phyloP scores from a whole-genome alignment of 2,329 filamentous ascomycete genomes.

The Sphaerulina vaccinii region DNA sequence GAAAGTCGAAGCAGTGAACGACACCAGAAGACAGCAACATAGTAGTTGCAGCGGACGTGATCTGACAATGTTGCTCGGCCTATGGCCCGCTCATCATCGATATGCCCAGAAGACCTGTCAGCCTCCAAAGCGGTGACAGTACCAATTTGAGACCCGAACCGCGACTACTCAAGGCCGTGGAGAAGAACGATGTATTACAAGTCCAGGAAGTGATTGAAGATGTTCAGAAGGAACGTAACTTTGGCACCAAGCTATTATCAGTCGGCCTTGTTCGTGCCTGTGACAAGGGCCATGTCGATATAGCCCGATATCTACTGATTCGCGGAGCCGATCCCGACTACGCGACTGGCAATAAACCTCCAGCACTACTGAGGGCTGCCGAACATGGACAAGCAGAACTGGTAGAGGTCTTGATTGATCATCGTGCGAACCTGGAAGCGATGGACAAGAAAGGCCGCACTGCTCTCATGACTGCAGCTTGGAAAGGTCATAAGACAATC shows the following conservation, averaged over 20 bases:
- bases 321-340: conserved; percentile 41
- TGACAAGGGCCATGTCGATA: conserved; percentile 37
- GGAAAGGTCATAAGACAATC: conserved; percentile 42
- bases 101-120: conserved; percentile 21
- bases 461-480: conserved; percentile 46
- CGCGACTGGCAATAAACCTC: conserved; percentile 23
- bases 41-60: not conserved
- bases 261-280: conserved; percentile 43
- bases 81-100: conserved; percentile 6
- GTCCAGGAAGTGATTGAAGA: conserved; percentile 37
- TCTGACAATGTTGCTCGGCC: conserved; percentile 12
- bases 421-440: conserved; percentile 25
- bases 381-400: conserved; percentile 22
- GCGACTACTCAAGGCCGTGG: conserved; percentile 42
- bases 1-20: too few species aligned
- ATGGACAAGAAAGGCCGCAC: conserved; percentile 48
- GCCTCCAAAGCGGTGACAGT: conserved; percentile 22
- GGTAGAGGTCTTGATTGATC: conserved; percentile 22
- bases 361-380: conserved; percentile 25
- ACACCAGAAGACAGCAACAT: too few species aligned
- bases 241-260: conserved; percentile 41
- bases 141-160: conserved; percentile 40
- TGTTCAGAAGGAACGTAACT: conserved; percentile 38
- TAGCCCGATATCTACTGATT: conserved; percentile 37
- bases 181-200: conserved; percentile 39